These are phyloP conservation scores for Candida boleticola DNA, from an alignment of 805 yeast species.

Conservation along the genomic window DNA sequence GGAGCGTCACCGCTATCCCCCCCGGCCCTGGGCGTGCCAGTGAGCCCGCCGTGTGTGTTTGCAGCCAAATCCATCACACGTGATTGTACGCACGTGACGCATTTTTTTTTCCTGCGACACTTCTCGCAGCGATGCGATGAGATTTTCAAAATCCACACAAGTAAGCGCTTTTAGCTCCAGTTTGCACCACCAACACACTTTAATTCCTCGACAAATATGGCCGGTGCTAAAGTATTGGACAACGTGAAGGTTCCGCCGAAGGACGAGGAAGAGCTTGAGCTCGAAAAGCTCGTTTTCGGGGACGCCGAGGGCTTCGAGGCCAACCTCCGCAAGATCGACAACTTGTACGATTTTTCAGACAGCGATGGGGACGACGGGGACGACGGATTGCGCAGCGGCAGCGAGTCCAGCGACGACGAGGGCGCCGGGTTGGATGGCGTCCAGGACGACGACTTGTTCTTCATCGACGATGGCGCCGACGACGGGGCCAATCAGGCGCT, in stretches of 20 bases:
- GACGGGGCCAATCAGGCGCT: slow-evolving; percentile 20
- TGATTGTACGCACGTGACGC: not conserved
- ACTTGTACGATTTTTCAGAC: slow-evolving; percentile 47
- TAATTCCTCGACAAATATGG: not conserved
- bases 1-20: too few species aligned
- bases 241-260: slow-evolving; percentile 57
- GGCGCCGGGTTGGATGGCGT: slow-evolving; percentile 29
- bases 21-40: too few species aligned
- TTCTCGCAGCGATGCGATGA: too few species aligned
- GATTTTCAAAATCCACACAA: too few species aligned
- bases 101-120: not conserved
- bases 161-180: too few species aligned
- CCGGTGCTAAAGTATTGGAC: slow-evolving; percentile 5
- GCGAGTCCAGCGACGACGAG: slow-evolving; percentile 20
- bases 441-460: slow-evolving; percentile 42
- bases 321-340: slow-evolving; percentile 60
- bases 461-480: slow-evolving; percentile 44
- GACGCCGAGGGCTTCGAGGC: slow-evolving; percentile 72
- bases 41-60: too few species aligned
- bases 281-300: slow-evolving; percentile 88
- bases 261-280: slow-evolving; percentile 75
- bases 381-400: slow-evolving; percentile 19
- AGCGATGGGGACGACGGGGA: slow-evolving; percentile 34
- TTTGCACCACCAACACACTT: too few species aligned
- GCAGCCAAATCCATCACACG: too few species aligned